Conservation (phyloP, 2,329 filamentous ascomycete species). For the Penicillium sp. region DNA sequence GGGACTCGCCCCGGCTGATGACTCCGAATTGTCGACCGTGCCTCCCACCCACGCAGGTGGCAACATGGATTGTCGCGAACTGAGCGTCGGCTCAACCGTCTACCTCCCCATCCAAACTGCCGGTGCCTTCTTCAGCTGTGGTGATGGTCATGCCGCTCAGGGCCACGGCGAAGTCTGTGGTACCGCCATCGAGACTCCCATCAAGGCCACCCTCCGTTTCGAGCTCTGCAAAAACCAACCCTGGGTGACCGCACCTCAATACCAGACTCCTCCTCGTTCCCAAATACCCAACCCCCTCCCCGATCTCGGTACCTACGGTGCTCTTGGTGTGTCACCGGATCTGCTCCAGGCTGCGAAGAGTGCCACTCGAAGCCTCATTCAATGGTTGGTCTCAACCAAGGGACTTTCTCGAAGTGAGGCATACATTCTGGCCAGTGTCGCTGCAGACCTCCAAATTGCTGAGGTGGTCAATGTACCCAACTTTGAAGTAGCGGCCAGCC, state of each 20-base stretch:
- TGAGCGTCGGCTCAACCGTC: conserved; percentile 52
- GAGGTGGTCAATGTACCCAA: conserved; percentile 61
- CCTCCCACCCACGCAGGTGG: conserved; percentile 58
- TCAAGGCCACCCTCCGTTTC: conserved; percentile 55
- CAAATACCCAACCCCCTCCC: conserved; percentile 28
- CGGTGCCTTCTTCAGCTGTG: conserved; percentile 59
- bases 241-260: conserved; percentile 56
- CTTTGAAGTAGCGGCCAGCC: conserved; percentile 55
- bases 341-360: conserved; percentile 55
- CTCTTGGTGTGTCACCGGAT: conserved; percentile 54
- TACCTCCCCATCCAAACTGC: conserved; percentile 56
- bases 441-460: conserved; percentile 55
- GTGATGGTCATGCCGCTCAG: conserved; percentile 60
- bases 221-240: conserved; percentile 52
- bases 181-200: conserved; percentile 61
- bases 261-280: conserved; percentile 41
- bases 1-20: conserved; percentile 53
- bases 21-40: conserved; percentile 54
- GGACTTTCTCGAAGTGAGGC: conserved; percentile 52
- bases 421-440: conserved; percentile 59
- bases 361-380: conserved; percentile 54
- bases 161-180: conserved; percentile 61
- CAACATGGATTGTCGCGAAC: conserved; percentile 60
- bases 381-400: conserved; percentile 55
- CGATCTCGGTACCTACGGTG: conserved; percentile 51